phyloP scores from a whole-genome alignment of 139 green algal species.

The Tetradesmus obliquus region DNA sequence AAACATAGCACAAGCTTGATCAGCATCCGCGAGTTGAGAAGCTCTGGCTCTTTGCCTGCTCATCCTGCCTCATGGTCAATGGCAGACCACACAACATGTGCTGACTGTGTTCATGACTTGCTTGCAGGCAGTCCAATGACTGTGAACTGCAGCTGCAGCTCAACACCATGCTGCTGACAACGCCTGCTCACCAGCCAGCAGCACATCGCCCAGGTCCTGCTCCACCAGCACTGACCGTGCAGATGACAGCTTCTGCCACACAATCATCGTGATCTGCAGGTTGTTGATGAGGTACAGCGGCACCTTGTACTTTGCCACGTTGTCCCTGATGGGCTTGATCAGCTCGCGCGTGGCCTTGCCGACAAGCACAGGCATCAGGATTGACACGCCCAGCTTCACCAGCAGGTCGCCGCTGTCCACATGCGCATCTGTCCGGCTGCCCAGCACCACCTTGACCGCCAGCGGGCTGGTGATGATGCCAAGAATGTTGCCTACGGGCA shows the following conservation, averaged over 20 bases:
- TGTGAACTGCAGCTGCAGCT: not conserved
- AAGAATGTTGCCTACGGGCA: slow-evolving; percentile 77
- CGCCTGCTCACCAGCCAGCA: slow-evolving; percentile 50
- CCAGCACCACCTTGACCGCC: slow-evolving; percentile 70
- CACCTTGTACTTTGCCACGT: slow-evolving; percentile 60
- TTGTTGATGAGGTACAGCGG: slow-evolving; percentile 71
- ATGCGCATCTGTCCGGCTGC: slow-evolving; percentile 50
- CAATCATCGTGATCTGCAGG: slow-evolving; percentile 72
- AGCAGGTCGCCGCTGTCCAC: slow-evolving; percentile 78
- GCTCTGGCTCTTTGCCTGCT: no score
- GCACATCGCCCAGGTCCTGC: slow-evolving; percentile 66
- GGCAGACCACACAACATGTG: not conserved
- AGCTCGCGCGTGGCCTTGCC: slow-evolving; percentile 74
- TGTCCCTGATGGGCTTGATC: slow-evolving; percentile 29
- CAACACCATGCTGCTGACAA: not conserved
- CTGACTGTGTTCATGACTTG: not conserved
- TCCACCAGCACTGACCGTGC: slow-evolving; percentile 64
- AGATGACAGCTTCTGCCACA: slow-evolving; percentile 77
- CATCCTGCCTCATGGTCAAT: no score
- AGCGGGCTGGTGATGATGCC: slow-evolving; percentile 82
- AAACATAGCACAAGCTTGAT: slow-evolving; percentile 38
- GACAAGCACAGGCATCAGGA: slow-evolving; percentile 75
- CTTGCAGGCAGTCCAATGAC: not conserved
- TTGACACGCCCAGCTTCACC: slow-evolving; percentile 82
- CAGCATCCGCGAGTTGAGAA: slow-evolving; percentile 16